Base-by-base conservation (phyloP, 1,284 basidiomycete species). In the Amylostereum areolatum region DNA sequence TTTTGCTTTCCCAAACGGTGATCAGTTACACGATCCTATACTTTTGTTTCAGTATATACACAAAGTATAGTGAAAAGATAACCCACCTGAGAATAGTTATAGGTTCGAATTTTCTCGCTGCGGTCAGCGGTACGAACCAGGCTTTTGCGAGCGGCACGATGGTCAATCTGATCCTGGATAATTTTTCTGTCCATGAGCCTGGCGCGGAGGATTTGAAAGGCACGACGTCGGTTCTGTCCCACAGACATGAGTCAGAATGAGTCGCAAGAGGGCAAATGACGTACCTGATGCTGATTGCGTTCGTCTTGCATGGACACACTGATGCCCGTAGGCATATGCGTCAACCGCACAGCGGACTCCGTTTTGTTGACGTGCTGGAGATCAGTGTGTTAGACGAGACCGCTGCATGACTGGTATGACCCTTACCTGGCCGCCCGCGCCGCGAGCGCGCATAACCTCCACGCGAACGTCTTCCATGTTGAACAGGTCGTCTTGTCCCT, bases 221-320 rank as follows among this genome's bases (percentile, higher is more conserved):
- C 94, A 50, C 89, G 84, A 3, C 87, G 81, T 58, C 83, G 83
- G 62, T 97, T 97, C 88, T 95, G 51, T 10, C 24, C 18, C 39
- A 25, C 39, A 11, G 30, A 27, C 28, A 28, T 3, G 25, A 24
- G n/a, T 56, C 6, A 56, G 42, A 2, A 39, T 11, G 4, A 44
- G 12, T 11, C 27, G 40, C 11, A 28, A 33, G 30, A 37, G 24
- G 25, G 27, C 43, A 33, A 12, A 27, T 9, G 36, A 24, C 71
- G 9, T 52, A 91, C 91, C 71, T 92, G 89, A 64, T 99, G 96
- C 64, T 99, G 96, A 61, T 89, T 93, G 7, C 97, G 81, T 55
- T 95, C 94, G 60, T 99, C 96, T 70, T 99, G 97, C 92, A 98
- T 98, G 3, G 93, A 95, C 7, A 99, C 97, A 0, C 86, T 89